Conservation (phyloP, 768 basidiomycete species). For the Russula foetens region DNA sequence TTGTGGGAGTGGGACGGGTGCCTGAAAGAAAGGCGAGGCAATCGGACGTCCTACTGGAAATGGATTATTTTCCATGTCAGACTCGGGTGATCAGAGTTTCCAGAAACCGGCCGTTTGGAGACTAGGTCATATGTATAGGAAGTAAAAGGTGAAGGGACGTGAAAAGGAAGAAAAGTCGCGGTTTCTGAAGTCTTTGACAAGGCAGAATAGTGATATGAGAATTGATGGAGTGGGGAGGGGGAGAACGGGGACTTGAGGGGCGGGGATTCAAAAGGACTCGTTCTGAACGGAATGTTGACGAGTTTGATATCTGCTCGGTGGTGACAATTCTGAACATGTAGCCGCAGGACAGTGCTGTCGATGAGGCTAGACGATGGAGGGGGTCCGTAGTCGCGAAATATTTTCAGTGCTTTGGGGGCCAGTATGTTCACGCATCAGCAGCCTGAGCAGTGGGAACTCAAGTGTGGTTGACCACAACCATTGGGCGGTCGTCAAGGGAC, state of each 20-base stretch:
- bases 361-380: not conserved
- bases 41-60: not conserved
- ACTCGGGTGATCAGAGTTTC: not conserved
- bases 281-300: not conserved
- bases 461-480: not conserved
- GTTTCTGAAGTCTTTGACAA: not conserved
- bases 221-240: not conserved
- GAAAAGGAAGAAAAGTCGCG: not conserved
- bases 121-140: not conserved
- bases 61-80: not conserved
- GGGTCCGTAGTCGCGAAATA: not conserved
- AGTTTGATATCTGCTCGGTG: not conserved
- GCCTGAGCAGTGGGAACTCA: too few relatives aligned
- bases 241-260: not conserved
- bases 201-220: not conserved
- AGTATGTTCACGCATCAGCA: not conserved
- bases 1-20: not conserved
- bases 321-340: not conserved
- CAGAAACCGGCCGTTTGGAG: not conserved
- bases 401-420: not conserved
- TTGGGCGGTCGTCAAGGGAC: not conserved
- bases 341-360: not conserved
- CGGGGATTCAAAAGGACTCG: not conserved
- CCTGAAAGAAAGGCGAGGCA: not conserved
- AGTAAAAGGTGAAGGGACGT: not conserved